These are phyloP conservation scores for Naganishia vishniacii DNA, from an alignment of 768 basidiomycete species.

Conservation along the genomic window DNA sequence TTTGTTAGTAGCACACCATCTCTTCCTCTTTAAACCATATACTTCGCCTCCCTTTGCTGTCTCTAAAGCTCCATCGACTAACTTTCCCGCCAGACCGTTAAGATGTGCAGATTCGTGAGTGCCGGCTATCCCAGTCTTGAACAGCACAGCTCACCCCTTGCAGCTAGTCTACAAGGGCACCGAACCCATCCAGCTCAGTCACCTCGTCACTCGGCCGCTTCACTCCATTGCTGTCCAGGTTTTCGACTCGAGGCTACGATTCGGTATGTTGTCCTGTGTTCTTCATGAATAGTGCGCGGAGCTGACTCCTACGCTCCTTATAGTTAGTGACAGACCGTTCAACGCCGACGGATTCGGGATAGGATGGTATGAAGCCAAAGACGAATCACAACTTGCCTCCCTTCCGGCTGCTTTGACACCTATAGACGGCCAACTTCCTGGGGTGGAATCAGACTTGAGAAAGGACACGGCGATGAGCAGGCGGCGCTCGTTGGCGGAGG, in stretches of 20 bases:
- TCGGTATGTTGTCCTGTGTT: slow-evolving; percentile 28
- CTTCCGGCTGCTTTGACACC: not conserved
- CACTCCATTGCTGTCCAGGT: slow-evolving; percentile 98
- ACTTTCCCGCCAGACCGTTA: not conserved
- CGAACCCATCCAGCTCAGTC: slow-evolving; percentile 82
- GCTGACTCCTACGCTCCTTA: not conserved
- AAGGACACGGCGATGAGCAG: too few species aligned
- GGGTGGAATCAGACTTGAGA: too few species aligned
- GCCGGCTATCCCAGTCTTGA: slow-evolving; percentile 9
- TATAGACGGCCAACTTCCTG: too few species aligned
- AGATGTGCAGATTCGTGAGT: slow-evolving; percentile 39
- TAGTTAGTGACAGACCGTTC: slow-evolving; percentile 34
- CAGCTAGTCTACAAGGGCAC: slow-evolving; percentile 88
- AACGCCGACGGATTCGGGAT: slow-evolving; percentile 79
- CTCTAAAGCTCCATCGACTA: not conserved
- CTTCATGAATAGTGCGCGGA: too few species aligned
- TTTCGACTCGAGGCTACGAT: slow-evolving; percentile 81
- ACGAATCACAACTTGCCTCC: not conserved
- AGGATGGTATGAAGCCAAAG: slow-evolving; percentile 78
- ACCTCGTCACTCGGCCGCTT: slow-evolving; percentile 86
- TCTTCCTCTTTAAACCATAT: not conserved
- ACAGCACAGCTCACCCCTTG: not conserved
- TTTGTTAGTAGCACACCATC: not conserved
- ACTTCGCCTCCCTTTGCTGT: not conserved
- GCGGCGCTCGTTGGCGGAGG: not conserved